phyloP scores from a whole-genome alignment of 106 monocot genomes.

The Iris macrosiphon region DNA sequence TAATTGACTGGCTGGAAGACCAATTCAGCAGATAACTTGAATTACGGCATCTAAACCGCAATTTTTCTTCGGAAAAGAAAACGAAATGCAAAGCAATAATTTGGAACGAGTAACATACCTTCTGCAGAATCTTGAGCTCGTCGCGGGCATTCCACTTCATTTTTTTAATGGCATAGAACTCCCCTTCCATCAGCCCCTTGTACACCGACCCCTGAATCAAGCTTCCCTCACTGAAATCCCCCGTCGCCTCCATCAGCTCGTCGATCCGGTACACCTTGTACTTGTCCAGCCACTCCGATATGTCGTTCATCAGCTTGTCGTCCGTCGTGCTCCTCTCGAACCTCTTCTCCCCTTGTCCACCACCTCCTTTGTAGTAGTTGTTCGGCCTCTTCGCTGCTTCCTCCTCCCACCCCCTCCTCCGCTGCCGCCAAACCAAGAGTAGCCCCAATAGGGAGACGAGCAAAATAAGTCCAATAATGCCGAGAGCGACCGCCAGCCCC shows the following conservation, averaged over 20 bases:
- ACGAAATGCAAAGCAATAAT: no score
- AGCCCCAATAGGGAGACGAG: slow-evolving; percentile 13
- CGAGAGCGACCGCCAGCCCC: slow-evolving; percentile 35
- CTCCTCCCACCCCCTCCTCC: neutral
- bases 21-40: no score
- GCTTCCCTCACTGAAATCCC: slow-evolving; percentile 36
- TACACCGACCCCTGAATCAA: slow-evolving; percentile 68
- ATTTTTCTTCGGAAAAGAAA: no score
- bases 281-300: slow-evolving; percentile 75
- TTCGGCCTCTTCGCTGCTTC: neutral
- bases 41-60: no score
- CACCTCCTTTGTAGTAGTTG: neutral
- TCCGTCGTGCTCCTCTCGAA: slow-evolving; percentile 3
- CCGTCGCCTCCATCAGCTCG: slow-evolving; percentile 49
- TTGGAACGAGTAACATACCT: slow-evolving; percentile 35
- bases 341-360: neutral
- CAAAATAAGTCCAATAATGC: slow-evolving; percentile 24
- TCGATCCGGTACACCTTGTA: slow-evolving; percentile 56
- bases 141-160: slow-evolving; percentile 90
- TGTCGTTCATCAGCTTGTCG: slow-evolving; percentile 39
- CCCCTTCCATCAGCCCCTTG: slow-evolving; percentile 36
- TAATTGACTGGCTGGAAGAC: neutral
- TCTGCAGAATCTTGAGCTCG: slow-evolving; percentile 86
- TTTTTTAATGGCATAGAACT: slow-evolving; percentile 64
- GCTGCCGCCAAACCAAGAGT: slow-evolving; percentile 9